phyloP scores from a whole-genome alignment of 306 rosid genomes.

The Rosa lucieae region DNA sequence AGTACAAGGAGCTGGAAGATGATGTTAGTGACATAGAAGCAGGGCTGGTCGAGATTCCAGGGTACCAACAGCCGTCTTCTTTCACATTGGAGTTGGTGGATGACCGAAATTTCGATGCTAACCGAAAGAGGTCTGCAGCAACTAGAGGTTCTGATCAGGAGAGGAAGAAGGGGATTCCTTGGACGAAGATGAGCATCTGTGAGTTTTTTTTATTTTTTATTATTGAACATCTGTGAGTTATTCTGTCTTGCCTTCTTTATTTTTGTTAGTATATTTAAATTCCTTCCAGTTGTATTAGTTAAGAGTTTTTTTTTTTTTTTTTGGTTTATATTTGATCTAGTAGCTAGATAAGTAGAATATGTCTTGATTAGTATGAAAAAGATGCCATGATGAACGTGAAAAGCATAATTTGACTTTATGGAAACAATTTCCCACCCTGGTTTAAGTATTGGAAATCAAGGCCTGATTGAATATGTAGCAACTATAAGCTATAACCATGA shows the following conservation, averaged over 20 bases:
- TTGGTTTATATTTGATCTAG: background rate
- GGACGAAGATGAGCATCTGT: conserved; percentile 97
- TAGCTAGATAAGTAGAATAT: background rate
- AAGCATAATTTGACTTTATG: background rate
- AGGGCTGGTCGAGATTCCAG: conserved; percentile 74
- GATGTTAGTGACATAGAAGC: conserved; percentile 87
- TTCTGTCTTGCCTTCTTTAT: conserved; percentile 8
- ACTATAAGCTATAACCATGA: background rate
- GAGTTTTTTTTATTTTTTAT: background rate
- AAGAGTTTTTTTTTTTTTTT: background rate
- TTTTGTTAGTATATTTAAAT: background rate
- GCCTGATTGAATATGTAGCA: background rate
- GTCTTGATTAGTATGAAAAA: background rate
- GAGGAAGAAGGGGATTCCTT: conserved; percentile 68
- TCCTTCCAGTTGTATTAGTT: background rate
- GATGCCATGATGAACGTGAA: background rate
- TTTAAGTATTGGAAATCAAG: background rate
- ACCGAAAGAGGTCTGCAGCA: conserved; percentile 46
- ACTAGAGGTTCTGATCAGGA: conserved; percentile 69
- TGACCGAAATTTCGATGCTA: conserved; percentile 52
- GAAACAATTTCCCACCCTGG: background rate
- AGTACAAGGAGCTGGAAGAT: conserved; percentile 75
- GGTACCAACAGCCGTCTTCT: conserved; percentile 60
- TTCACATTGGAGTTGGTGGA: conserved; percentile 63
- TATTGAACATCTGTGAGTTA: conserved; percentile 63